Base-by-base conservation (phyloP, 2,329 filamentous ascomycete species). In the Fusarium bactridioides region DNA sequence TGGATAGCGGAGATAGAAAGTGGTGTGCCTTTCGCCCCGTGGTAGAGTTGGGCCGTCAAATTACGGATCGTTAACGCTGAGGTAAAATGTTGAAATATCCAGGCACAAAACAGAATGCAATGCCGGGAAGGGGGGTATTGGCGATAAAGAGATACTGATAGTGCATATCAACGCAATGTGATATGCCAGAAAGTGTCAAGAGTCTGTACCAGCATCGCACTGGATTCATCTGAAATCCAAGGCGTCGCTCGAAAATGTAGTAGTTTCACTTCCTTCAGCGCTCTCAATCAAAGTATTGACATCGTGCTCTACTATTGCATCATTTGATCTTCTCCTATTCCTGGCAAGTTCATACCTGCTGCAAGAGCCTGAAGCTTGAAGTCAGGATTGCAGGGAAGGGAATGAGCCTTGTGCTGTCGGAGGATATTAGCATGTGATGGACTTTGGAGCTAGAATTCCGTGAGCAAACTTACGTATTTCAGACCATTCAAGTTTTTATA, bases 401-500 rank as follows among this genome's bases (percentile, higher is more conserved):
- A 96, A 81, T 98, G 92, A 71, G 91, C 90, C 82, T 93, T 94
- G 84, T 91, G 89, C 89, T 91, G 68, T 69, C 37, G 29, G 18
- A 10, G 33, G 23, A 27, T 67, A 78, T 87, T 75, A 86, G 82
- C 66, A 62, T 23, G 7, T 7, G 5, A 37, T 29, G 25, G 64
- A 35, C 10, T 41, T 29, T n/a, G 25, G 31, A 33, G 35, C 21
- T n/a, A 35, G 45, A 23, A 18, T 18, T 12, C 15, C 15, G 15
- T 13, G 16, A 11, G 21, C 11, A 43, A 83, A 84, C 89, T 83
- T 83, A 92, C 90, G 80, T 99, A 99, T 90, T 99, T 99, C 70
- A 99, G 89, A 11, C 96, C 96, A 82, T 99, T 99, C 69, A 99
- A 83, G 80, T 99, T 99, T 90, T 99, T 99, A 85, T 99, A 99